Conservation (phyloP, 177 flowering plant genomes). For the Vitis hybrid region DNA sequence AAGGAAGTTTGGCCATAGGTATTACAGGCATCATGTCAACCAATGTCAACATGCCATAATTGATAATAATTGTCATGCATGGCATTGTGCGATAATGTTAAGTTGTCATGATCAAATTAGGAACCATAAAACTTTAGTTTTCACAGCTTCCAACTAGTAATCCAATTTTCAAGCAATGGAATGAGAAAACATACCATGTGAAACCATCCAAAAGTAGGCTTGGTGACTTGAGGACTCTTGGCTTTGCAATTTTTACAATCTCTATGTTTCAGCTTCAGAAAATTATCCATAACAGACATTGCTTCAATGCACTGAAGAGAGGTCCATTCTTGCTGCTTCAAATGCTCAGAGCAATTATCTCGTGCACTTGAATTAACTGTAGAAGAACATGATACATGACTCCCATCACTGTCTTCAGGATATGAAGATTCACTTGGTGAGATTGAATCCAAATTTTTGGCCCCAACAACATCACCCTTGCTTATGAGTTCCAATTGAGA, state of each 20-base stretch:
- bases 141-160: not conserved
- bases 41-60: too few relatives aligned
- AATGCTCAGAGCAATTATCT: constrained; percentile 1
- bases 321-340: constrained; percentile 52
- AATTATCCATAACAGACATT: constrained; percentile 44
- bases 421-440: constrained; percentile 5
- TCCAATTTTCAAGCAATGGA: not conserved
- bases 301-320: constrained; percentile 73
- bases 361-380: constrained; percentile 12
- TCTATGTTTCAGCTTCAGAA: constrained; percentile 33
- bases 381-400: constrained; percentile 22
- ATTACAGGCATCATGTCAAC: too few relatives aligned
- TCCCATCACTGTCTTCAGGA: constrained; percentile 37
- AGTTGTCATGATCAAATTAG: too few relatives aligned
- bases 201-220: constrained; percentile 85
- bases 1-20: too few relatives aligned
- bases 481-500: constrained; percentile 54
- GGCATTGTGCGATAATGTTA: too few relatives aligned
- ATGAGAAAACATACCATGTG: constrained; percentile 49
- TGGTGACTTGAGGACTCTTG: constrained; percentile 50
- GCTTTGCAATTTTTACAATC: constrained; percentile 52
- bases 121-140: too few relatives aligned
- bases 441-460: constrained; percentile 32
- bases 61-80: too few relatives aligned
- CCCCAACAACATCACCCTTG: constrained; percentile 71